A percentile compares a stretch with the other conserved stretches of the same genome.
Evolutionary conservation across 495 filamentous ascomycete species (phyloP).

Genomic region (Trichoderma reesei): DNA sequence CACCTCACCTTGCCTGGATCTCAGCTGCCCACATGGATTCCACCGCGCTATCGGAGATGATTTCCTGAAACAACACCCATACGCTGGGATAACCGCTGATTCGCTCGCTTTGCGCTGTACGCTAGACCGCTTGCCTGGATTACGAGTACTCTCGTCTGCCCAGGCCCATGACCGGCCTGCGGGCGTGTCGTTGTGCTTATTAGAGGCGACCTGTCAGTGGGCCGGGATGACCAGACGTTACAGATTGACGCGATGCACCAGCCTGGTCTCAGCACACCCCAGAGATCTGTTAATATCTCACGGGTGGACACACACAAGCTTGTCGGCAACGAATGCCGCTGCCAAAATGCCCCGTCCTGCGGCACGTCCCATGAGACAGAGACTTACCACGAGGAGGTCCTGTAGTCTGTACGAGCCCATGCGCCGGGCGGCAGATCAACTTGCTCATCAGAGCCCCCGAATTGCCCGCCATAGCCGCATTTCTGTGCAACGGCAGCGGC

Average conservation of each 20-base stretch:
- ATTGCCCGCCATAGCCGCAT: too few relatives aligned
- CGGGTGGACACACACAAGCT: conserved; percentile 5
- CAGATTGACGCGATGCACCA: conserved; percentile 5
- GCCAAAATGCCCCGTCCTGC: conserved; percentile 3
- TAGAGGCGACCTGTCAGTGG: background rate
- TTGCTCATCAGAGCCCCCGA: too few relatives aligned
- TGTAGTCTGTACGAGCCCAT: too few relatives aligned
- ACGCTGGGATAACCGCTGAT: background rate
- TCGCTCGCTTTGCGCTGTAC: background rate
- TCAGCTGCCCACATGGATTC: conserved; percentile 5
- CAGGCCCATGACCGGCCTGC: background rate
- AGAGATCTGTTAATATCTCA: background rate
- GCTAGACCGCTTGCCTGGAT: background rate
- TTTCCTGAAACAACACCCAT: background rate
- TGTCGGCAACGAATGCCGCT: conserved; percentile 8
- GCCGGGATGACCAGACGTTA: background rate
- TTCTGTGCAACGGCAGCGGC: too few relatives aligned
- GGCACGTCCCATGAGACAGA: background rate
- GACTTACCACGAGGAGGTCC: too few relatives aligned
- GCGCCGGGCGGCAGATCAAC: background rate
- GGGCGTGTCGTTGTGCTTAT: conserved; percentile 1
- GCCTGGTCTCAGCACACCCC: conserved; percentile 2
- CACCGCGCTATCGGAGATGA: conserved; percentile 7
- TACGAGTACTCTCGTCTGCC: background rate
- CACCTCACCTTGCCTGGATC: conserved; percentile 6